phyloP scores from a whole-genome alignment of 208 protist species.

The Trypanosomatidae sp. region DNA sequence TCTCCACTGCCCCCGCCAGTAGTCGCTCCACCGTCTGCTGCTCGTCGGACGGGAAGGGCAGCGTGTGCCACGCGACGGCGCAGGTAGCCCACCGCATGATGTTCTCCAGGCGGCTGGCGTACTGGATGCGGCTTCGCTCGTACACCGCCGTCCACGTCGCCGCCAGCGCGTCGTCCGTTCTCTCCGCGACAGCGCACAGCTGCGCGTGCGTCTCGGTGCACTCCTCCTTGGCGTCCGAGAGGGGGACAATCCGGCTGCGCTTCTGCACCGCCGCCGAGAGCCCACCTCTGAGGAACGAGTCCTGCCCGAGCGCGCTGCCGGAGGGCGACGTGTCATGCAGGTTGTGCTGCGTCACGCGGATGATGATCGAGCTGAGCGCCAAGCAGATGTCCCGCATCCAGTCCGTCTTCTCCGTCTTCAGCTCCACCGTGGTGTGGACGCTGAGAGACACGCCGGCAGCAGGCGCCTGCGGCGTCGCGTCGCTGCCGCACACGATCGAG shows the following conservation, averaged over 20 bases:
- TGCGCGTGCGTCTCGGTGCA: conserved; percentile 21
- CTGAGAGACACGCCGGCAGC: conserved; percentile 17
- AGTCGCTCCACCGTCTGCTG: conserved; percentile 37
- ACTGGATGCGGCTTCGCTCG: conserved; percentile 34
- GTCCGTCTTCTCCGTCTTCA: conserved; percentile 51
- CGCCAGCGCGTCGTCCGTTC: conserved; percentile 6
- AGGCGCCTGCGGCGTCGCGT: conserved; percentile 16
- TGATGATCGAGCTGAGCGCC: conserved; percentile 62
- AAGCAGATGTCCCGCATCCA: conserved; percentile 77
- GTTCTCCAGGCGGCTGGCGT: conserved; percentile 27
- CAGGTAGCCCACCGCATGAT: conserved; percentile 46
- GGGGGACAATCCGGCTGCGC: conserved; percentile 10
- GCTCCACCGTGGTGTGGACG: conserved; percentile 44
- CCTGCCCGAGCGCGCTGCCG: conserved; percentile 10
- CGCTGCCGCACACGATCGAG: conserved; percentile 18
- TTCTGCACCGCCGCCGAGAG: conserved; percentile 18
- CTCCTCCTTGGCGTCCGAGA: conserved; percentile 24
- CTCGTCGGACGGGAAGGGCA: conserved; percentile 20
- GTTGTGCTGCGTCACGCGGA: conserved; percentile 42
- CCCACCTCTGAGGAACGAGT: conserved; percentile 31
- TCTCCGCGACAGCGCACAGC: conserved; percentile 29
- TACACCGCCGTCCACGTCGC: conserved; percentile 29
- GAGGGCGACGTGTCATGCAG: conserved; percentile 25
- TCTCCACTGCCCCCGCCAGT: conserved; percentile 46
- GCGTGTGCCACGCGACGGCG: conserved; percentile 46